Percentiles rank a stretch among this genome's conserved stretches.
Conservation (phyloP, 495 filamentous ascomycete genomes). For the Xylona heveae region DNA sequence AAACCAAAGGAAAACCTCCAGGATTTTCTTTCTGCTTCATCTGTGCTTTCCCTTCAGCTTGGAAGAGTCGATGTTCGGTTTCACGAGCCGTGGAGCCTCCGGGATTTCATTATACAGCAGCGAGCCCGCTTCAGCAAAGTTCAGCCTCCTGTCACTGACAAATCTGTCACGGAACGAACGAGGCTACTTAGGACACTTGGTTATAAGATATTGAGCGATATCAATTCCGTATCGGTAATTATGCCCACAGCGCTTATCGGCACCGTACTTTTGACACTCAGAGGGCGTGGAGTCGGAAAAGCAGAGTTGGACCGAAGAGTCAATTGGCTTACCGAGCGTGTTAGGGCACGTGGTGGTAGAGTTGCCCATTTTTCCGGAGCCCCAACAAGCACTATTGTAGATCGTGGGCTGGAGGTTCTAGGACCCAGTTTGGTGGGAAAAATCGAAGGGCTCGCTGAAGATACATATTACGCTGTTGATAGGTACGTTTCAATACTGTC, state of each 20-base stretch:
- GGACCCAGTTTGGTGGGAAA: conserved; percentile 71
- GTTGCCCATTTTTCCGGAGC: conserved; percentile 82
- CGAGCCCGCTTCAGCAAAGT: conserved; percentile 22
- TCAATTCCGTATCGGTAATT: conserved; percentile 87
- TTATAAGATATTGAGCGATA: conserved; percentile 78
- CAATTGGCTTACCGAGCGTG: conserved; percentile 70
- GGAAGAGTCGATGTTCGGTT: conserved; percentile 91
- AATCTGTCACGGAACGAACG: conserved; percentile 23
- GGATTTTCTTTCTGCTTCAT: conserved; percentile 74
- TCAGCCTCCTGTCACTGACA: conserved; percentile 11
- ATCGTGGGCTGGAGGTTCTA: conserved; percentile 75
- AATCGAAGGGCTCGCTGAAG: conserved; percentile 58
- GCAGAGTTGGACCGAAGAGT: conserved; percentile 67
- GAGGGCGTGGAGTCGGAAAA: conserved; percentile 81
- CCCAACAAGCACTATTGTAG: conserved; percentile 60
- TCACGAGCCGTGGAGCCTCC: conserved; percentile 82
- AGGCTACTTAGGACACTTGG: conserved; percentile 63
- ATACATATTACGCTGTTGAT: conserved; percentile 84
- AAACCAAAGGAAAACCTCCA: conserved; percentile 86
- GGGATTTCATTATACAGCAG: conserved; percentile 59
- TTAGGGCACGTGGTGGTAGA: conserved; percentile 66
- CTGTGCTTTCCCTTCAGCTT: conserved; percentile 67
- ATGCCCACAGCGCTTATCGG: conserved; percentile 96
- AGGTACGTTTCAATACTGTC: conserved; percentile 15
- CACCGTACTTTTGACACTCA: conserved; percentile 75